phyloP scores from a whole-genome alignment of 2,329 filamentous ascomycete species.

The Trichophyton rubrum region DNA sequence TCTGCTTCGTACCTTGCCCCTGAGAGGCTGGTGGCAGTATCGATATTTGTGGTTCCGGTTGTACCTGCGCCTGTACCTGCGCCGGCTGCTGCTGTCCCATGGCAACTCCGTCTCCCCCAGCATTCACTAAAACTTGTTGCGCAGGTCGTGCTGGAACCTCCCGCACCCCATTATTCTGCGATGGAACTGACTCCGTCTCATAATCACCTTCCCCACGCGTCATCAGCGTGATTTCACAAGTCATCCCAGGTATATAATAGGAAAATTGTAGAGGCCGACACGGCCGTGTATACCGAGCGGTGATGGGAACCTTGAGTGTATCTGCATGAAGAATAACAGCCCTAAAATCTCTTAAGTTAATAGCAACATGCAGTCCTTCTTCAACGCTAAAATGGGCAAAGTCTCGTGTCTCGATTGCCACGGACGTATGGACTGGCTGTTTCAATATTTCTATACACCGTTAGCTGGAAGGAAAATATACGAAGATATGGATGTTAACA shows the following conservation, averaged over 20 bases:
- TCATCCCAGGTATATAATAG: constrained; percentile 44
- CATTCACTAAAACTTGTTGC: background rate
- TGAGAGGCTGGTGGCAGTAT: background rate
- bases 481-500: constrained; percentile 5
- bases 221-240: constrained; percentile 53
- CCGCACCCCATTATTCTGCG: constrained; percentile 25
- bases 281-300: constrained; percentile 47
- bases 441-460: constrained; percentile 45
- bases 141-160: constrained; percentile 31
- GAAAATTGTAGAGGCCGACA: constrained; percentile 48
- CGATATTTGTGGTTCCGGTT: background rate
- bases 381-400: constrained; percentile 50
- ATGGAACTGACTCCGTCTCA: constrained; percentile 28
- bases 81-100: background rate
- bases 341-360: constrained; percentile 55
- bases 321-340: constrained; percentile 52
- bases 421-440: constrained; percentile 52
- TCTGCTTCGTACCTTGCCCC: background rate
- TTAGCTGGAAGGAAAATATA: constrained; percentile 8
- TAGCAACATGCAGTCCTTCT: constrained; percentile 48
- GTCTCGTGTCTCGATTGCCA: constrained; percentile 48
- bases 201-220: constrained; percentile 45
- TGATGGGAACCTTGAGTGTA: constrained; percentile 42
- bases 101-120: background rate
- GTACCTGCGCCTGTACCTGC: background rate